A percentile compares a stretch with the other conserved stretches of the same genome.
Conservation (phyloP, 1,139 yeast genomes). For the Geotrichum europaeum region DNA sequence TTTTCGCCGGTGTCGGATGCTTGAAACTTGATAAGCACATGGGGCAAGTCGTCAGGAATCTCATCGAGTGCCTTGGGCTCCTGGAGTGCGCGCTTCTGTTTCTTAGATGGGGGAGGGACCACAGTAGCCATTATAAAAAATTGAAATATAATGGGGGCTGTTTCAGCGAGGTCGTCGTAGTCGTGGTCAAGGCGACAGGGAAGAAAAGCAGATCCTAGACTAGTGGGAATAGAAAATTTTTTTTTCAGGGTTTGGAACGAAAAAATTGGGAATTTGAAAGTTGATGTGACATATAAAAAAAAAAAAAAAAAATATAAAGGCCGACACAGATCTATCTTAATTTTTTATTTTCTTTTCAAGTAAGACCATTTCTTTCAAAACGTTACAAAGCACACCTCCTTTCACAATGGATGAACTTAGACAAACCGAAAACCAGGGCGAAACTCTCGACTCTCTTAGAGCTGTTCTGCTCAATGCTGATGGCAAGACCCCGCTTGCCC, state of each 20-base stretch:
- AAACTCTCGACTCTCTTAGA: conserved; percentile 26
- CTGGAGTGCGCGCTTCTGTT: conserved; percentile 80
- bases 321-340: not conserved
- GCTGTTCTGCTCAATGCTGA: conserved; percentile 29
- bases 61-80: conserved; percentile 68
- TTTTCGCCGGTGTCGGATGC: conserved; percentile 93
- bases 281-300: not conserved
- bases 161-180: not conserved
- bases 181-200: not conserved
- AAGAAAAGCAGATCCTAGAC: not conserved
- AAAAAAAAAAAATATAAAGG: not conserved
- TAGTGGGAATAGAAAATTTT: not conserved
- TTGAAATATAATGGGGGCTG: not conserved
- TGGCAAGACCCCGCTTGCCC: conserved; percentile 70
- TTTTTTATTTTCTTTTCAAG: conserved; percentile 6
- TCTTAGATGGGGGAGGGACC: conserved; percentile 89
- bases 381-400: not conserved
- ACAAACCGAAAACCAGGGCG: conserved; percentile 33
- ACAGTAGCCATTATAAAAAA: conserved; percentile 69
- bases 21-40: conserved; percentile 82
- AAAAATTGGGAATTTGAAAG: conserved; percentile 10
- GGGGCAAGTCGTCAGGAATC: conserved; percentile 74
- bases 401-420: conserved; percentile 34
- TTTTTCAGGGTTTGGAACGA: conserved; percentile 13
- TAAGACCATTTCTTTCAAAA: not conserved